Evolutionary conservation across 2,329 filamentous ascomycete species (phyloP).

Genomic region (Xylaria sp.): DNA sequence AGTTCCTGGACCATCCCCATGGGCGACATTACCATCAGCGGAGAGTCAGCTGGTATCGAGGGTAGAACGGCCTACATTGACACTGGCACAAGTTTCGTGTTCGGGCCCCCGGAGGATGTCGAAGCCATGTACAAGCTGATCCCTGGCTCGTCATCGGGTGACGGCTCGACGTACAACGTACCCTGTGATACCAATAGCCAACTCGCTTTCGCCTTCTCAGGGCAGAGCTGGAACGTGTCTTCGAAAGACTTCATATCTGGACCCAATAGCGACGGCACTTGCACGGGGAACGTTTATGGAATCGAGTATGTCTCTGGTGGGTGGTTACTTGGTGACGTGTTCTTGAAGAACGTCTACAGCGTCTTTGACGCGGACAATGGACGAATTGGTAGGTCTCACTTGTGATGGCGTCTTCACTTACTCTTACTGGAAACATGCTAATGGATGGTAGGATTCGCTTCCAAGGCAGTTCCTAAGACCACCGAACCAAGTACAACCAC

Average conservation of each 20-base stretch:
- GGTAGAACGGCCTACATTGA: conserved; percentile 74
- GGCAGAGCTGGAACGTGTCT: conserved; percentile 68
- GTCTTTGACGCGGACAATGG: conserved; percentile 78
- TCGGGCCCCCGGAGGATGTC: conserved; percentile 72
- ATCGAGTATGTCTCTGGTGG: conserved; percentile 67
- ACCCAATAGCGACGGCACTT: conserved; percentile 52
- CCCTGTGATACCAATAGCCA: conserved; percentile 71
- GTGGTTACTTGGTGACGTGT: conserved; percentile 86
- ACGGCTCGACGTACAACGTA: conserved; percentile 68
- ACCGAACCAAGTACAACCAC: conserved; percentile 19
- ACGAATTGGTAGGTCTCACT: conserved; percentile 61
- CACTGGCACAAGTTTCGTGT: conserved; percentile 80
- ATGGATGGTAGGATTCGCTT: conserved; percentile 44
- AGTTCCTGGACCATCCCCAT: conserved; percentile 73
- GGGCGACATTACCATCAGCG: conserved; percentile 68
- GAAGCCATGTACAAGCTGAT: conserved; percentile 71
- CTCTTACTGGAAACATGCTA: not conserved
- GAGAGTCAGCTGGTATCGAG: conserved; percentile 61
- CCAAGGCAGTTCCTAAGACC: conserved; percentile 36
- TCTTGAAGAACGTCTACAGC: conserved; percentile 87
- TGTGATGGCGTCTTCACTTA: not conserved
- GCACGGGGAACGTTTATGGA: conserved; percentile 77
- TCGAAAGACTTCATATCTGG: conserved; percentile 72
- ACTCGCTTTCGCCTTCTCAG: conserved; percentile 71
- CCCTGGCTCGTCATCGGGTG: conserved; percentile 60